Conservation (phyloP, 108 stramenopile species). For the Nitzschia sp. region DNA sequence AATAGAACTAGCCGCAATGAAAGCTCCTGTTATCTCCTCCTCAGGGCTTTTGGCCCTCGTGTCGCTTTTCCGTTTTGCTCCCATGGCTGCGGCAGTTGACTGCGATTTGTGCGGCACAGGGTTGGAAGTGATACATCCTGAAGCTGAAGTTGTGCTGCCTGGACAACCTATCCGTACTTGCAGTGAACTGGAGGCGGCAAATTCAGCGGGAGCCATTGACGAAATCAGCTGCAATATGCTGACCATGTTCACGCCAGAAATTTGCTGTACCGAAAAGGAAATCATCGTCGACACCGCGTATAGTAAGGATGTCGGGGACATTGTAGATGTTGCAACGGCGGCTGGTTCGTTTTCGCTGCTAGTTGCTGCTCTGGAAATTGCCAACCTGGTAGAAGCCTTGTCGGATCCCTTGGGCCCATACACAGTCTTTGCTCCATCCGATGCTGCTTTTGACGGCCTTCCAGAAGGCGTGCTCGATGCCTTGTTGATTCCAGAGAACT, state of each 20-base stretch:
- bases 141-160: neutral
- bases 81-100: too few relatives aligned
- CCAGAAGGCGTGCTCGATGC: neutral
- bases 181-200: neutral
- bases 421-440: slow-evolving; percentile 23
- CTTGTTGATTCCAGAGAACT: neutral
- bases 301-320: neutral
- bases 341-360: neutral
- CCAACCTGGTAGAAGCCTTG: neutral
- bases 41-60: too few relatives aligned
- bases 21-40: too few relatives aligned
- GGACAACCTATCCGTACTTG: neutral
- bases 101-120: neutral
- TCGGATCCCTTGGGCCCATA: neutral
- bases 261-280: neutral
- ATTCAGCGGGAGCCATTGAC: neutral
- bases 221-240: neutral
- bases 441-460: slow-evolving; percentile 13
- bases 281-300: neutral
- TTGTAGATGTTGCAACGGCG: neutral
- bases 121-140: neutral
- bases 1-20: neutral
- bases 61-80: too few relatives aligned
- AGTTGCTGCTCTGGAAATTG: neutral
- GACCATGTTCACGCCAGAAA: neutral